Evolutionary conservation across 192 early-diverging fungal genomes (phyloP), one percentile per base, ranked within the genome.

Genomic region (Umbelopsis sp.): DNA sequence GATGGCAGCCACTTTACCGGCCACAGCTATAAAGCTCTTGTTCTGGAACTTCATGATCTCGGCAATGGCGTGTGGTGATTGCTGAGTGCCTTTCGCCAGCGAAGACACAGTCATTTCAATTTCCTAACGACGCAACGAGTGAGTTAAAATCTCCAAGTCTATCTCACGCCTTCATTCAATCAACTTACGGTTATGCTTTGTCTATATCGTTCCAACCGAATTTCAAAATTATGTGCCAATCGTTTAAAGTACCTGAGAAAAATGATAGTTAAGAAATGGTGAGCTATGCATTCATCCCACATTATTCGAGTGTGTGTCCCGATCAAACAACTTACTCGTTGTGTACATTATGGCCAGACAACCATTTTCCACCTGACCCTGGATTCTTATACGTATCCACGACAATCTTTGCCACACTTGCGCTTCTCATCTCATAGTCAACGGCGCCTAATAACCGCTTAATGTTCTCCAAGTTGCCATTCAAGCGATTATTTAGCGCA

Each of bases 11-110:
- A 75, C 74, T 15, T 70, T 64, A 30, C 45, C 70, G 16, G 74
- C 44, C 18, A 75, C 45, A 37, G 74, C 74, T 6, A 75, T 49
- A 52, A 75, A 75, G 25, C 64, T 67, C 50, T 75, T 64, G 48
- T 75, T 75, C 27, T 75, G 74, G 15, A 33, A 41, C 41, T 55
- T 41, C 65, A 75, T 75, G 13, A 75, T 75, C 49, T 64, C 48
- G 18, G 74, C 74, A 71, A 75, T 71, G 48, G 70, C 74, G 65
- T 72, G 70, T 18, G 71, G 67, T 20, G 70, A 77, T 53, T 76
- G 64, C 4, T 21, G 16, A 55, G 53, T 67, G 48, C 68, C 67
- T 22, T 72, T 46, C n/a, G 67, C 47, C 71, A 67, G 68, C 27
- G 70, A 72, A 37, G 68, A 49, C 13, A 64, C 68, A 48, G 71